These are phyloP conservation scores for Hypsizygus marmoreus DNA, from an alignment of 768 basidiomycete genomes.

Conservation along the genomic window DNA sequence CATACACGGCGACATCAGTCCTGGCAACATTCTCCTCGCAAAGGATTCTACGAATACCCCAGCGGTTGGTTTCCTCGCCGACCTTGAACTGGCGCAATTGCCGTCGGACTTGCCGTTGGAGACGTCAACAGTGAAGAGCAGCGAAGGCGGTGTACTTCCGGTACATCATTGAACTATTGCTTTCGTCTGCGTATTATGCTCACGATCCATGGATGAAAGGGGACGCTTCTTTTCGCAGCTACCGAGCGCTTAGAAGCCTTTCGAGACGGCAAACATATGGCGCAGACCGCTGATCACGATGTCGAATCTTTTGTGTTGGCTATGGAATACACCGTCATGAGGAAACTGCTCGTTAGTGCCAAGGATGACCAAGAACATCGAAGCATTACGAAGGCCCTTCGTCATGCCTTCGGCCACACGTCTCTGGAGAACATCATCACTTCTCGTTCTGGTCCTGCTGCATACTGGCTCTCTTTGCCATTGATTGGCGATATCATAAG, in stretches of 20 bases:
- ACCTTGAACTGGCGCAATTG: slow-evolving; percentile 4
- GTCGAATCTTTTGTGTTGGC: slow-evolving; percentile 11
- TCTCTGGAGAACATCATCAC: too few species aligned
- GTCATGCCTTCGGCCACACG: too few species aligned
- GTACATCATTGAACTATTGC: neutral
- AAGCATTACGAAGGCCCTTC: too few species aligned
- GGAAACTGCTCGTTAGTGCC: too few species aligned
- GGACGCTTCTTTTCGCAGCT: neutral
- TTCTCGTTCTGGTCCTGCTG: too few species aligned
- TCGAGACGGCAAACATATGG: neutral
- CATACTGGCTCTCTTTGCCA: too few species aligned
- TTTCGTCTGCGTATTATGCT: neutral
- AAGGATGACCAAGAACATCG: too few species aligned
- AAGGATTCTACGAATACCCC: neutral
- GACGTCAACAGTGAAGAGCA: neutral
- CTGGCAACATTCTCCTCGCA: slow-evolving; percentile 33
- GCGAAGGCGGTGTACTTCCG: neutral
- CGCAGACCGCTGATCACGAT: slow-evolving; percentile 1
- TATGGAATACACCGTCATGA: neutral
- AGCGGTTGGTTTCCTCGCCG: slow-evolving; percentile 1
- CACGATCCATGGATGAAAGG: neutral
- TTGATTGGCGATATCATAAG: too few species aligned
- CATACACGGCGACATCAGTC: slow-evolving; percentile 34
- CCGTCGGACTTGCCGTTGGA: neutral
- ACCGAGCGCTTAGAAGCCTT: neutral